Evolutionary conservation across 768 basidiomycete genomes (phyloP).

Genomic region (Lentinula sp.): DNA sequence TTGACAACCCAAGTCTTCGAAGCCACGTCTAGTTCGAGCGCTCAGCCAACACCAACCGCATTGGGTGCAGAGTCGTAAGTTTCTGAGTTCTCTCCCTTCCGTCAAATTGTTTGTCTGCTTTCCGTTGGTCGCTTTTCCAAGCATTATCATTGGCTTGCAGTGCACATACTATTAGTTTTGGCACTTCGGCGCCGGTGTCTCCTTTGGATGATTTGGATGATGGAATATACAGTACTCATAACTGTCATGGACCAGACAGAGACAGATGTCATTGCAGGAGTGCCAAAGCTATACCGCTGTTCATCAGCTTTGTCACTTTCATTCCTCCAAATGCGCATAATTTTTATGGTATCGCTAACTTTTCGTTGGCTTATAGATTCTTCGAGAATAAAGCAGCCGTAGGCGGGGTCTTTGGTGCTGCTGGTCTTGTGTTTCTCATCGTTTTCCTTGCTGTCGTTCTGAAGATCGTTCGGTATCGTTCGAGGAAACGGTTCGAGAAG

Average conservation of each 20-base stretch:
- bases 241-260: no score
- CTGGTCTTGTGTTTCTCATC: neutral
- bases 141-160: no score
- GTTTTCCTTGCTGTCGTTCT: neutral
- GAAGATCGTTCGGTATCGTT: slow-evolving; percentile 1
- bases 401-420: neutral
- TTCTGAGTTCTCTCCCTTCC: neutral
- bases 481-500: neutral
- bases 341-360: neutral
- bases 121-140: no score
- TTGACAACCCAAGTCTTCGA: neutral
- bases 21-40: neutral
- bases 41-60: neutral
- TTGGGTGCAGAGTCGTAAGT: neutral
- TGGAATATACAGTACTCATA: no score
- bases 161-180: no score
- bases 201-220: no score
- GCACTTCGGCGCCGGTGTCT: no score
- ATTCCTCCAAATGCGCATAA: neutral
- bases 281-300: neutral
- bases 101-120: neutral
- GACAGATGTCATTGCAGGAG: no score
- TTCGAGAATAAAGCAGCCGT: slow-evolving; percentile 2
- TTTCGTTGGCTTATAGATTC: neutral
- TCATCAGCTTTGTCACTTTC: neutral